A percentile compares a stretch with the other conserved stretches of the same genome.
Conservation (phyloP, 2,329 filamentous ascomycete genomes). For the Beauveria asiatica region DNA sequence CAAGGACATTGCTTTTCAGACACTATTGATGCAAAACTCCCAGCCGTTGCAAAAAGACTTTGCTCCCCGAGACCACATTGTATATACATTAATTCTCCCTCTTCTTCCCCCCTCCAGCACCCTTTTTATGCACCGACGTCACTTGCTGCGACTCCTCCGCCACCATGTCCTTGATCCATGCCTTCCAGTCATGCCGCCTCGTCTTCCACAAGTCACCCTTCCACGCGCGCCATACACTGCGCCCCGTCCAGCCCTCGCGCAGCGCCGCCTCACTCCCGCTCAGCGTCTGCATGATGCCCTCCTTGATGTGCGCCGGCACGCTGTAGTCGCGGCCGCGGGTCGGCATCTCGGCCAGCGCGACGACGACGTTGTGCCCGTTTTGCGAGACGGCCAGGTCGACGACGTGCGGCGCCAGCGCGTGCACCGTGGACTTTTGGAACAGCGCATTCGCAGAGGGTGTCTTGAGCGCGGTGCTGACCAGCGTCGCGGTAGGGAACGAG, state of each 20-base stretch:
- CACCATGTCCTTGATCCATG: slow-evolving; percentile 46
- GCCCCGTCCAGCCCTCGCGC: slow-evolving; percentile 44
- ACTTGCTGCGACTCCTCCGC: slow-evolving; percentile 9
- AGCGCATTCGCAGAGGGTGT: slow-evolving; percentile 39
- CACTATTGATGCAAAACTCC: not conserved
- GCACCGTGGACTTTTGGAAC: slow-evolving; percentile 48
- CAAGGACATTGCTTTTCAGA: too few species aligned
- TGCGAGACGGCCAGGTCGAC: slow-evolving; percentile 40
- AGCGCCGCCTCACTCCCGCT: slow-evolving; percentile 39
- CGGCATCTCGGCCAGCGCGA: slow-evolving; percentile 40
- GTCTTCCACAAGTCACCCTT: slow-evolving; percentile 50
- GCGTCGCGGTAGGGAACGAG: slow-evolving; percentile 38
- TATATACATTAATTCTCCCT: slow-evolving; percentile 1
- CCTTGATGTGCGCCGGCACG: slow-evolving; percentile 50
- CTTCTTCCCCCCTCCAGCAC: not conserved
- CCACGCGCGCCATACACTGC: slow-evolving; percentile 50
- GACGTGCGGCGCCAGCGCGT: slow-evolving; percentile 36
- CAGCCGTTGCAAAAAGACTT: not conserved
- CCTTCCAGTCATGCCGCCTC: slow-evolving; percentile 44
- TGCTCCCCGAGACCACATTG: not conserved
- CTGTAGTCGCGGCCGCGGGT: slow-evolving; percentile 39
- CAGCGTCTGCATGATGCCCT: slow-evolving; percentile 42
- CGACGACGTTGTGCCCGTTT: slow-evolving; percentile 43
- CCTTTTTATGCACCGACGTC: not conserved
- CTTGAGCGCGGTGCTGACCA: slow-evolving; percentile 42